Conservation (phyloP, 2,329 filamentous ascomycete genomes). For the Fusarium scirpi region DNA sequence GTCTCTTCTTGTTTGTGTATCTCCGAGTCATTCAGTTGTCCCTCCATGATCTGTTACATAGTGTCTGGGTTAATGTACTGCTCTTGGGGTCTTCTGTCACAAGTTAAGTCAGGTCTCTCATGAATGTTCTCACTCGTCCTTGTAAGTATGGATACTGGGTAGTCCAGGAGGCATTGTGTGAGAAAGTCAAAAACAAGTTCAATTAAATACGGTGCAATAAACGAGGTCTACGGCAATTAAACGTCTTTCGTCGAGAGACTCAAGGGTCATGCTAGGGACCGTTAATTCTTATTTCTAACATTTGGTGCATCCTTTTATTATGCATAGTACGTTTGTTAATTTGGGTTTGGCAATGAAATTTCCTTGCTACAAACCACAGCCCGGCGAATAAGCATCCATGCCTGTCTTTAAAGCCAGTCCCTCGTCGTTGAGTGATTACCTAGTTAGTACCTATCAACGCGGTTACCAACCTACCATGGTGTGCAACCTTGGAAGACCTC, state of each 20-base stretch:
- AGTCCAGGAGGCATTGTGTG: conserved; percentile 6
- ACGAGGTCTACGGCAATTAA: conserved; percentile 32
- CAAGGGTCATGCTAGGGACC: conserved; percentile 41
- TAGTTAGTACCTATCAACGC: background rate
- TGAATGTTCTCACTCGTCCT: background rate
- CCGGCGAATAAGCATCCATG: background rate
- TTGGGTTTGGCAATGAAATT: background rate
- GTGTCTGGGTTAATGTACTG: background rate
- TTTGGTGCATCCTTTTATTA: conserved; percentile 25
- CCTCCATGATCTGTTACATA: background rate
- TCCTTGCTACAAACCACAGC: background rate
- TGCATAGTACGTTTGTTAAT: conserved; percentile 6
- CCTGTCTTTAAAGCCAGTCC: background rate
- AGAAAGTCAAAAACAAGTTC: background rate
- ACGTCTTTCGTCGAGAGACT: conserved; percentile 23
- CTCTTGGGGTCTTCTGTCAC: background rate
- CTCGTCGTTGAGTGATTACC: background rate
- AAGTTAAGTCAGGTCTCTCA: conserved; percentile 1
- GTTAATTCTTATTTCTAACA: conserved; percentile 38
- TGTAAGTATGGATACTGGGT: background rate
- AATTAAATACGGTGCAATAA: conserved; percentile 5
- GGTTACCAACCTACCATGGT: conserved; percentile 2
- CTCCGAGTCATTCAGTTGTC: background rate
- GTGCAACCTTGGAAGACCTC: background rate
- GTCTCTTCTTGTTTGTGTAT: conserved; percentile 20